A percentile compares a stretch with the other conserved stretches of the same genome.
Evolutionary conservation across 257 asterid species (phyloP).

Genomic region (Lavandula angustifolia): DNA sequence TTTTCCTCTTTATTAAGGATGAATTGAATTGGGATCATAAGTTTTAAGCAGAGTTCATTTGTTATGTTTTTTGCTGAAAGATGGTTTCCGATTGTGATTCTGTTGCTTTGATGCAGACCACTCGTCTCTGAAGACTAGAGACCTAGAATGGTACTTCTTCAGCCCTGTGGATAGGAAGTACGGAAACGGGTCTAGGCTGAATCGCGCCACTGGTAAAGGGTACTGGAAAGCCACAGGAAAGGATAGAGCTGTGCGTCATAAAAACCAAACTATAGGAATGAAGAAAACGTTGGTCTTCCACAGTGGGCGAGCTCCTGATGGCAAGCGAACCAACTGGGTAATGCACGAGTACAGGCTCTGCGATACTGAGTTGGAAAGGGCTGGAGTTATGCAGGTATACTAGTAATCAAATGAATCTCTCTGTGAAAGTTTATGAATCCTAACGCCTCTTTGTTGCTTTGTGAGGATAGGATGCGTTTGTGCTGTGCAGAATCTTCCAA

Average conservation of each 20-base stretch:
- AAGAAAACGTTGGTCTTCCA: constrained; percentile 91
- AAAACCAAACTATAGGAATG: constrained; percentile 72
- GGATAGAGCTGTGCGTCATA: constrained; percentile 77
- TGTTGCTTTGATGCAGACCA: constrained; percentile 39
- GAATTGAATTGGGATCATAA: neutral
- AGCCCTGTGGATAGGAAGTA: constrained; percentile 90
- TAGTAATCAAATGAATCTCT: neutral
- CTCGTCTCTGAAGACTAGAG: constrained; percentile 77
- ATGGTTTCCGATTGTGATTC: constrained; percentile 11
- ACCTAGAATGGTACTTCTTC: constrained; percentile 92
- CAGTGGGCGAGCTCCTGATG: constrained; percentile 94
- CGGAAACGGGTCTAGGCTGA: constrained; percentile 88
- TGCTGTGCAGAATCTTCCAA: constrained; percentile 92
- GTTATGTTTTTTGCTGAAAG: constrained; percentile 2
- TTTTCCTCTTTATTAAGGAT: neutral
- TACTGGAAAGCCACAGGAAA: constrained; percentile 98
- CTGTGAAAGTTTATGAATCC: too few relatives aligned
- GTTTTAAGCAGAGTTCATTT: neutral
- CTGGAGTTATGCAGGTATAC: constrained; percentile 81
- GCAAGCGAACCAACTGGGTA: constrained; percentile 93
- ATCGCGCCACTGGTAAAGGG: constrained; percentile 91
- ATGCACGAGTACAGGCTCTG: constrained; percentile 95
- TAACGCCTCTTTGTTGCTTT: constrained; percentile 39
- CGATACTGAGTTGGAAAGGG: constrained; percentile 66
- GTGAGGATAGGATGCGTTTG: constrained; percentile 83